Base-by-base conservation (phyloP, 2,329 filamentous ascomycete genomes). In the Hypomyces rosellus region DNA sequence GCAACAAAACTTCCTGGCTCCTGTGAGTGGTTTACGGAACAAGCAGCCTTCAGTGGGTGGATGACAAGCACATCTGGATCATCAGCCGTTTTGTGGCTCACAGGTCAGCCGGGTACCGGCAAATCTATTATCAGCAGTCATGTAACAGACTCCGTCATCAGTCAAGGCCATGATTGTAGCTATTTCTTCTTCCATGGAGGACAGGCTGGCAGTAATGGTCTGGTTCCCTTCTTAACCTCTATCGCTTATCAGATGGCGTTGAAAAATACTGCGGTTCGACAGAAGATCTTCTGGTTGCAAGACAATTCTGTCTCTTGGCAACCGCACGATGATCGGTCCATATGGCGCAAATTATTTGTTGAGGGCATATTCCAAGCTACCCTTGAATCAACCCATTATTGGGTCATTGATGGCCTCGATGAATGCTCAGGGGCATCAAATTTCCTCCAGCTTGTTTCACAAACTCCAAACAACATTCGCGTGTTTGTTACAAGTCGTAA, bases 261-360 rank as follows among this genome's bases (percentile, higher is more conserved):
- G 12, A 22, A 38, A 13, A 34, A 47, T 30, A 1, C 20, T 16
- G 18, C 18, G 12, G n/a, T 47, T 18, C 20, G 16, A 13, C 12
- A 40, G 3, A 40, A 39, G 15, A 16, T 47, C 14, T 14, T 47
- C 3, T 30, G 11, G 20, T 16, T 47, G 8, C 20, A 25, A 25
- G 34, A 47, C 4, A 20, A 40, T 39, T 14, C 6, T 9, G 36
- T 47, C 5, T n/a, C 36, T 15, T 47, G 45, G 45, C 16, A 39
- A 4, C 12, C 2, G 3, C 25, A 34, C 8, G 20, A 38, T 9
- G 48, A 48, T 4, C 38, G 38, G 12, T 22, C 8, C 1, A 45
- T 47, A n/a, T 51, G 45, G 51, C 36, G 40, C 36, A 51, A 51
- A n/a, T 34, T 51, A 5, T 53, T 53, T 25, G 20, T 51, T 12